Base-by-base conservation (phyloP, 768 basidiomycete genomes). In the Trametes maxima region DNA sequence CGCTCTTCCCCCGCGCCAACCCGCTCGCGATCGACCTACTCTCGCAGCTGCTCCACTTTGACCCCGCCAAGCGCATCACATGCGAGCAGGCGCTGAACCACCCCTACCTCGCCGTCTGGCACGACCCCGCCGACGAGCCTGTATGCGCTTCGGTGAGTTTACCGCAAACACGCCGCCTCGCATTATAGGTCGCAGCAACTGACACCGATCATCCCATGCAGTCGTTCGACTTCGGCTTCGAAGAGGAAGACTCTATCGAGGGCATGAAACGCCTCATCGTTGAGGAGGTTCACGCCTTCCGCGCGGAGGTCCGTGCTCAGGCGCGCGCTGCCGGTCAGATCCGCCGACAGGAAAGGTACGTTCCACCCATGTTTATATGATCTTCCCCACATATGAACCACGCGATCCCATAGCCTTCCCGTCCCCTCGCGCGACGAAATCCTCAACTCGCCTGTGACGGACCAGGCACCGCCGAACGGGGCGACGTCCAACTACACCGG, bases 261-360 rank as follows among this genome's bases (percentile, higher is more conserved):
- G 97, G 97, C 10, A 99, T 99, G 97, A 93, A 96, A 76, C 86
- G 84, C 64, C 75, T 98, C 72, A 99, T 99, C 67, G 86, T 98
- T 22, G 86, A 95, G 28, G 95, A 98, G 74, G 96, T 98, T 40
- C 86, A 86, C 62, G 72, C 82, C 13, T 98, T 99, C 86, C 86
- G 97, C 39, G 83, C 89, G 10, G 88, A 95, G 72, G 95, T 98
- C 8, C 85, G 96, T 57, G 81, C 83, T n/a, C 93, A 95, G 68
- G 86, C 89, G 13, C 79, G 90, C 39, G 85, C 84, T 1, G 78
- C 85, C 11, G 86, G 86, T 5, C 89, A 90, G 71, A 83, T 90
- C 47, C 86, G 88, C 52, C 79, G 87, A 53, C 89, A 92, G 72
- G 90, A 92, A 63, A 91, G 86, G 90, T 89, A 58, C 42, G 75